Conservation (phyloP, 805 yeast genomes). For the Teunomyces kruisii region DNA sequence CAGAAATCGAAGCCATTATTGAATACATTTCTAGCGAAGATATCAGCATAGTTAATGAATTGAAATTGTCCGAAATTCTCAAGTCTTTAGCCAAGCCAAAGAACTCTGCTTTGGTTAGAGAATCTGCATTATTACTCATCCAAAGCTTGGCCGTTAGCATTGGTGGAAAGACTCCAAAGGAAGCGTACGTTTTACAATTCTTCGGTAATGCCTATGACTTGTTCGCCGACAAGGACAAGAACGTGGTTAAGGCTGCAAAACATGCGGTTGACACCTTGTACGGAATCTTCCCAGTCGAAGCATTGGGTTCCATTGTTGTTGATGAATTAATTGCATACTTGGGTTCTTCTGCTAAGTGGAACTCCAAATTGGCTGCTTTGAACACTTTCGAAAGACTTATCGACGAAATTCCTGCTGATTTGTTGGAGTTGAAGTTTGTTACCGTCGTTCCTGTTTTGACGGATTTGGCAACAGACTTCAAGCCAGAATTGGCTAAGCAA, state of each 20-base stretch:
- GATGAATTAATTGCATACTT: conserved; percentile 63
- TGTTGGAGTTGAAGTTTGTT: conserved; percentile 77
- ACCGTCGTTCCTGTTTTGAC: conserved; percentile 81
- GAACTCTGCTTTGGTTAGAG: conserved; percentile 72
- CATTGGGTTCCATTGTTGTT: conserved; percentile 68
- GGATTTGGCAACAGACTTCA: conserved; percentile 90
- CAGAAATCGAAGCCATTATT: conserved; percentile 54
- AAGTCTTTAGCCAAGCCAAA: conserved; percentile 71
- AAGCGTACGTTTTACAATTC: conserved; percentile 67
- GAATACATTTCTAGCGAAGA: conserved; percentile 45
- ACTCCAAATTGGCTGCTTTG: conserved; percentile 79
- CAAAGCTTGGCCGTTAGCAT: conserved; percentile 58
- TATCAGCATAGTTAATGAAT: conserved; percentile 49
- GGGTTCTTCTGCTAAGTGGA: conserved; percentile 89
- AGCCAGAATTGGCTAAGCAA: conserved; percentile 89
- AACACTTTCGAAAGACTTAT: conserved; percentile 69
- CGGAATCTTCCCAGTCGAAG: conserved; percentile 73
- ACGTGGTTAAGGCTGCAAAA: conserved; percentile 85
- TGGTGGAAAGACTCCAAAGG: conserved; percentile 69
- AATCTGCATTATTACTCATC: conserved; percentile 66
- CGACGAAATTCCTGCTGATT: conserved; percentile 80
- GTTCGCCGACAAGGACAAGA: conserved; percentile 82
- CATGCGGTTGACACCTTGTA: conserved; percentile 69
- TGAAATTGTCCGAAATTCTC: conserved; percentile 65
- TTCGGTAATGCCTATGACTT: conserved; percentile 67